These are phyloP conservation scores for Davidsoniella virescens DNA, from an alignment of 2,329 filamentous ascomycete genomes.

Conservation along the genomic window DNA sequence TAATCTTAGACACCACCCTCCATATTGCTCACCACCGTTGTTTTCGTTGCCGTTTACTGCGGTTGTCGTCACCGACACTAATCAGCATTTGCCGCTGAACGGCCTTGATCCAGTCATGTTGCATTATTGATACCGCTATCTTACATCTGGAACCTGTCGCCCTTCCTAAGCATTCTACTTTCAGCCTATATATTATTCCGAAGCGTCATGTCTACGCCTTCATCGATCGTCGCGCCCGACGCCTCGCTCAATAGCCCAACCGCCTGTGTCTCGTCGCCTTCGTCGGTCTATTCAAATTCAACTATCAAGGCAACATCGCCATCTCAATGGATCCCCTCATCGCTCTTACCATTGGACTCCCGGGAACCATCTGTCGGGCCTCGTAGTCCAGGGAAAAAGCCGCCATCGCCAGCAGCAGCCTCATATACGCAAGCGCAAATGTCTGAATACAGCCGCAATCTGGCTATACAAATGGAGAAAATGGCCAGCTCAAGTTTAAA, in stretches of 20 bases:
- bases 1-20: too few species aligned
- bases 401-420: neutral
- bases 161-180: too few species aligned
- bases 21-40: too few species aligned
- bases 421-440: conserved; percentile 2
- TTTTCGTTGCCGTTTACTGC: too few species aligned
- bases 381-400: conserved; percentile 2
- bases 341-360: neutral
- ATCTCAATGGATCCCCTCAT: neutral
- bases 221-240: conserved; percentile 2
- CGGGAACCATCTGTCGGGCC: neutral
- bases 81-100: too few species aligned
- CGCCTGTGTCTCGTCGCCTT: conserved; percentile 10
- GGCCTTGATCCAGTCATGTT: too few species aligned
- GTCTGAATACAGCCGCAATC: conserved; percentile 11
- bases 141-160: too few species aligned
- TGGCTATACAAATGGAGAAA: conserved; percentile 10
- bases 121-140: too few species aligned
- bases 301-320: conserved; percentile 9
- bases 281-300: conserved; percentile 10
- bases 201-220: conserved; percentile 6
- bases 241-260: neutral
- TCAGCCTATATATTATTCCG: too few species aligned
- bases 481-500: neutral
- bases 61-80: too few species aligned